Conservation (phyloP, 2,329 filamentous ascomycete species). For the Alternaria longipes region DNA sequence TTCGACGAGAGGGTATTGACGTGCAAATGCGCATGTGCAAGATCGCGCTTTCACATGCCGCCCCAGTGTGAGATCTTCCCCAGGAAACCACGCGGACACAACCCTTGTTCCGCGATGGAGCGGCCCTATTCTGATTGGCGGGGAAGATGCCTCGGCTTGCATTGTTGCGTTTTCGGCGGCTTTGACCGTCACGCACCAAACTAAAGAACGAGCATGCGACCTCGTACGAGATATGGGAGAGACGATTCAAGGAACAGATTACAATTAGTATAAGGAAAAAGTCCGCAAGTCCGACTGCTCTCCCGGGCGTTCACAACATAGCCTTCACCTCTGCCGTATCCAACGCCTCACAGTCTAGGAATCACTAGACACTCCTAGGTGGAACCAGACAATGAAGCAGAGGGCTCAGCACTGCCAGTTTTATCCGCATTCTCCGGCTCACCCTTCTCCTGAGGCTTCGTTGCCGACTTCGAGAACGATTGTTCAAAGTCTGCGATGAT, state of each 20-base stretch:
- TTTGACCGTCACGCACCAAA: background rate
- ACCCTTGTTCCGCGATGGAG: background rate
- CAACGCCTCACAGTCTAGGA: background rate
- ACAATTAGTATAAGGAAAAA: background rate
- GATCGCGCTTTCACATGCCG: constrained; percentile 3
- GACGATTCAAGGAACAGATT: background rate
- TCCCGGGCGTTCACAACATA: background rate
- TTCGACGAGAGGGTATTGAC: background rate
- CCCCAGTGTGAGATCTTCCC: background rate
- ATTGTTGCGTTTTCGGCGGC: background rate
- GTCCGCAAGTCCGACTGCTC: background rate
- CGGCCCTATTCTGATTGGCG: constrained; percentile 2
- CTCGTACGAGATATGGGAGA: constrained; percentile 8
- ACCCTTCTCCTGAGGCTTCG: constrained; percentile 53
- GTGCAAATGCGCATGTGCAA: background rate
- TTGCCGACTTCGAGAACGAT: constrained; percentile 72
- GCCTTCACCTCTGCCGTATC: background rate
- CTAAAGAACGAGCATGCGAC: background rate
- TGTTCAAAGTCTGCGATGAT: constrained; percentile 96
- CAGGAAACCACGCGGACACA: background rate
- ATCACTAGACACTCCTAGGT: constrained; percentile 20
- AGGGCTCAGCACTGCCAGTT: constrained; percentile 36
- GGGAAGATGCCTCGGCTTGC: constrained; percentile 13
- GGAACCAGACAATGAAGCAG: constrained; percentile 44
- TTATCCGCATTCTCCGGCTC: constrained; percentile 45